Conservation (phyloP, 805 yeast species). For the Phaffomyces thermotolerans region DNA sequence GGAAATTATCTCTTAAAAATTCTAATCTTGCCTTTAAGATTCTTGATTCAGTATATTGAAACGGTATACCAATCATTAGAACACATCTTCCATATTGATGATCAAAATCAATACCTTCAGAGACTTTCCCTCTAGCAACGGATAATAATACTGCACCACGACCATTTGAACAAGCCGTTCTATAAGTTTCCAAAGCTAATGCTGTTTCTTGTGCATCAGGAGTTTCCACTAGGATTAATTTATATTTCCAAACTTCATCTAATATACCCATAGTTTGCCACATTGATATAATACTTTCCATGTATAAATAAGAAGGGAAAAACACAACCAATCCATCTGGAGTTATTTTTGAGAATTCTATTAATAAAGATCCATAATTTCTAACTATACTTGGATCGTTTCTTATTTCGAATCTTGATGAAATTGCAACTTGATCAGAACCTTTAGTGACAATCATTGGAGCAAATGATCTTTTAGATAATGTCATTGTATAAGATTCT, state of each 20-base stretch:
- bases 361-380: slow-evolving; percentile 86
- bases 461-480: slow-evolving; percentile 83
- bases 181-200: slow-evolving; percentile 86
- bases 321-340: slow-evolving; percentile 98
- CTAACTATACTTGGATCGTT: slow-evolving; percentile 97
- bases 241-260: slow-evolving; percentile 98
- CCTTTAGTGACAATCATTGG: slow-evolving; percentile 97
- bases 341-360: slow-evolving; percentile 89
- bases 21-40: slow-evolving; percentile 92
- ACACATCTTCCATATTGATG: slow-evolving; percentile 98
- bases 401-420: slow-evolving; percentile 92
- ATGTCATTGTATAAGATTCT: slow-evolving; percentile 93
- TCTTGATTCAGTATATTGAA: slow-evolving; percentile 96
- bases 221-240: slow-evolving; percentile 89
- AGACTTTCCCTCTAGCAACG: slow-evolving; percentile 98
- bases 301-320: slow-evolving; percentile 93
- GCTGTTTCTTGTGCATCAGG: slow-evolving; percentile 99
- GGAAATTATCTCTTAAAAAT: slow-evolving; percentile 86
- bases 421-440: slow-evolving; percentile 94
- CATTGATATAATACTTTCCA: slow-evolving; percentile 97
- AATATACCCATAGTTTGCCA: slow-evolving; percentile 99
- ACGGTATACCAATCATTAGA: slow-evolving; percentile 97
- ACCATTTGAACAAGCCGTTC: slow-evolving; percentile 96
- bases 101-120: slow-evolving; percentile 98
- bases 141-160: slow-evolving; percentile 94